Base-by-base conservation (phyloP, 192 early-diverging fungal species). In the Bifiguratus adelaidae region DNA sequence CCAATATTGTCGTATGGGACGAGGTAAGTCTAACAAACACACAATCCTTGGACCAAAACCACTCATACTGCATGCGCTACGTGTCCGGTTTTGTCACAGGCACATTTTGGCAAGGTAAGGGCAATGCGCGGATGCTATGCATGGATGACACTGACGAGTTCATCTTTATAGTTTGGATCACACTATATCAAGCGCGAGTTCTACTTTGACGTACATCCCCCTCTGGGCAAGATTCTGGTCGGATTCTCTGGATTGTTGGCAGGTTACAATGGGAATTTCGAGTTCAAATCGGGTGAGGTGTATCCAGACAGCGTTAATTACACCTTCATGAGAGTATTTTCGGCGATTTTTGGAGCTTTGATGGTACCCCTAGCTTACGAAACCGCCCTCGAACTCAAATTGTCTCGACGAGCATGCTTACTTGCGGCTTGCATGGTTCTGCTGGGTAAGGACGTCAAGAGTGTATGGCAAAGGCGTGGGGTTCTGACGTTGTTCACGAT, bases 201-300 rank as follows among this genome's bases (percentile, higher is more conserved):
- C 51, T 99, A 96, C 55, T 91, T 91, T 58, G 96, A 99, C 66
- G 94, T 99, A 1, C 96, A 99, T 55, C 96, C 96, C 23, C 94
- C 96, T 3, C 64, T 96, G 46, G 94, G 94, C 32, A 99, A 99
- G 69, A 97, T 97, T 76, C 69, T 99, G 19, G 77, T 92, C 16
- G 93, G 83, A 0, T 60, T 96, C 13, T 76, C 91, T 2, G 96
- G 88, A 29, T 43, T 76, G 0, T 41, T 99, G 19, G 85, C 78
- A 6, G 85, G 90, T 0, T 96, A 86, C 55, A 76, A 96, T 60
- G 94, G 92, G 1, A 63, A 71, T 1, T 97, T 94, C 51, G 68
- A 67, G 4, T 99, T 97, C 54, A 77, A 82, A 16, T 89, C 87
- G 5, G 85, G 85, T 4, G 54, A 63, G 0, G 45, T 50, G n/a